Conservation (phyloP, 1,284 basidiomycete genomes). For the Tylopilus orsonianus region DNA sequence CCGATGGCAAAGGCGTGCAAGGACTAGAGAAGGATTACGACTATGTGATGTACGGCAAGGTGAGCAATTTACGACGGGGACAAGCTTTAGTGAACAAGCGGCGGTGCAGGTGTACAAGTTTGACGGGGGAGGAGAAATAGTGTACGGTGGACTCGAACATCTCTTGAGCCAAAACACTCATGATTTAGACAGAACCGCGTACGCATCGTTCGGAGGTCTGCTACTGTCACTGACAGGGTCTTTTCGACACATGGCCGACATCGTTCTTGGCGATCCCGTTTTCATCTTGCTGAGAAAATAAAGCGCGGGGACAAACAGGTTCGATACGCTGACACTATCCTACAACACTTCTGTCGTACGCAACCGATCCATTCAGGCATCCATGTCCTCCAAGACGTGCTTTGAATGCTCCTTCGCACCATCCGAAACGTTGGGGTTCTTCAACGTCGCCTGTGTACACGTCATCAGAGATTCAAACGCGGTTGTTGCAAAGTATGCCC, state of each 20-base stretch:
- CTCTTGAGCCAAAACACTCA: conserved; percentile 4
- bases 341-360: conserved; percentile 7
- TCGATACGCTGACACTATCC: conserved; percentile 6
- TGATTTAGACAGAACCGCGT: conserved; percentile 71
- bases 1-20: conserved; percentile 81
- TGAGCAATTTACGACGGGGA: conserved; percentile 37
- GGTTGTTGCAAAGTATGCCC: conserved; percentile 1
- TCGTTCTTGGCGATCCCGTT: conserved; percentile 91
- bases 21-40: conserved; percentile 96
- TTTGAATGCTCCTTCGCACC: conserved; percentile 44
- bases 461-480: conserved; percentile 2
- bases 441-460: conserved; percentile 26
- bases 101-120: conserved; percentile 89
- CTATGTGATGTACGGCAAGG: conserved; percentile 99
- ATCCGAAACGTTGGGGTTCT: conserved; percentile 44
- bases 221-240: conserved; percentile 93
- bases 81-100: conserved; percentile 12
- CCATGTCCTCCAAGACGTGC: conserved; percentile 36
- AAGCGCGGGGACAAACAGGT: conserved; percentile 23
- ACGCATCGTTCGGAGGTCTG: conserved; percentile 95
- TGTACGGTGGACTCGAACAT: conserved; percentile 48
- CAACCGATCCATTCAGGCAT: conserved; percentile 1
- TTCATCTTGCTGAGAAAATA: conserved; percentile 88
- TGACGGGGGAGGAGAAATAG: conserved; percentile 83
- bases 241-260: conserved; percentile 88